Percentiles rank a stretch among this genome's conserved stretches.
These are phyloP conservation scores for Pezicula rhizophila DNA, from an alignment of 2,329 filamentous ascomycete species.

Conservation along the genomic window DNA sequence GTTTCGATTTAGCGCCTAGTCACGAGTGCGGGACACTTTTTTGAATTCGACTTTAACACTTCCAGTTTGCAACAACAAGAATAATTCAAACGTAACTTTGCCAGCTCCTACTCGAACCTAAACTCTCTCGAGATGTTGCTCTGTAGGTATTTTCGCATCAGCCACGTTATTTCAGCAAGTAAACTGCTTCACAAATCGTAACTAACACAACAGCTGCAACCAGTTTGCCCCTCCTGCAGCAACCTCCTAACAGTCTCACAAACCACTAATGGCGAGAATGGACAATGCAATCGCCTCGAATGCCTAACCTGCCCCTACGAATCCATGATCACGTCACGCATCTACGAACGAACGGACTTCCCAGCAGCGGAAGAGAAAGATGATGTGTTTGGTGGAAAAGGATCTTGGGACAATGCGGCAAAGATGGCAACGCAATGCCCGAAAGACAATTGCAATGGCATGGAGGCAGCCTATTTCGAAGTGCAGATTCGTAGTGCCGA, in stretches of 20 bases:
- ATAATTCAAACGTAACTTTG: too few relatives aligned
- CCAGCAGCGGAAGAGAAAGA: constrained; percentile 75
- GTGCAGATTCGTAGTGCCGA: constrained; percentile 97
- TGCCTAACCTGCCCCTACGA: constrained; percentile 95
- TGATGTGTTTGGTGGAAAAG: constrained; percentile 82
- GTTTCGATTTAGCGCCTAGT: not conserved
- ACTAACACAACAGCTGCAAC: constrained; percentile 14
- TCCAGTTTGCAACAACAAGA: not conserved
- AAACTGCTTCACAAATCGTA: constrained; percentile 1
- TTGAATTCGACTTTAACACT: constrained; percentile 1
- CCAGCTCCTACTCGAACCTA: too few relatives aligned
- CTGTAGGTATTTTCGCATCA: constrained; percentile 40
- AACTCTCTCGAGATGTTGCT: constrained; percentile 49
- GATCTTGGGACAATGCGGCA: constrained; percentile 86
- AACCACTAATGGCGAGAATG: constrained; percentile 26
- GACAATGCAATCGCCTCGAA: constrained; percentile 69
- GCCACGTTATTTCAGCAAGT: not conserved
- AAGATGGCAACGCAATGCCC: constrained; percentile 80
- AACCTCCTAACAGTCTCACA: constrained; percentile 73
- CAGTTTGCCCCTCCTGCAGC: constrained; percentile 78
- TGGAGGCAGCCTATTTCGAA: constrained; percentile 89
- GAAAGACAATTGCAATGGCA: constrained; percentile 71
- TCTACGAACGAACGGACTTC: constrained; percentile 71
- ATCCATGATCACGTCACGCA: constrained; percentile 73
- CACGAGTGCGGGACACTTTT: constrained; percentile 5